Evolutionary conservation across 192 early-diverging fungal genomes (phyloP), one percentile per base, ranked within the genome.

Genomic region (Chytriomyces sp.): DNA sequence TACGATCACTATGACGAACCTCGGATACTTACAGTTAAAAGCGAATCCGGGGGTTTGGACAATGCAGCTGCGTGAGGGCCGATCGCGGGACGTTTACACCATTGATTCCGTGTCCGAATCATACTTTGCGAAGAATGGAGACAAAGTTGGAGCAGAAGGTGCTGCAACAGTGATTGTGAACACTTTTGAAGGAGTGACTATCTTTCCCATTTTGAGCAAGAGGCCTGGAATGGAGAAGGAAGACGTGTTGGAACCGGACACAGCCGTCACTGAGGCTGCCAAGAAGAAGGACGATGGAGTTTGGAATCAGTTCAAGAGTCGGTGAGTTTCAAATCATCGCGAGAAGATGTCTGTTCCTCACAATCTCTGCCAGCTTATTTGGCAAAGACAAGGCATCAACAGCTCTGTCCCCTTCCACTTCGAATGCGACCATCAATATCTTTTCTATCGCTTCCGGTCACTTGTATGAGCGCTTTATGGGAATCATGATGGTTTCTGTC

Each of bases 401-500:
- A n/a, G n/a, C n/a, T n/a, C n/a, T n/a, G n/a, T n/a, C n/a, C n/a
- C 10, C 56, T 12, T 22, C 70, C 30, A 14, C 25, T 3, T 32
- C 62, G 34, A 74, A 66, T 38, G 37, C 30, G 2, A 88, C 85
- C 39, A 94, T 99, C 77, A 93, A 99, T 79, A 91, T 99, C 60
- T 99, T 99, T 77, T 96, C 98, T 0, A 94, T 99, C 2, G 98
- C 98, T 0, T 98, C 96, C 5, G 98, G 98, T 4, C 95, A 99
- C 41, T 78, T 99, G 68, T 99, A 99, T 75, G 98, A 99, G 78
- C 91, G 98, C 5, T 96, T 99, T 73, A 82, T 99, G 77, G 89
- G 90, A 30, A 98, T 99, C 64, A 99, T 99, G 98, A 98, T 96
- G 60, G 78, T 93, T 30, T 91, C 90, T 75, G 98, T 99, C 12